Conservation (phyloP, 2,329 filamentous ascomycete species). For the Thielaviopsis euricoi region DNA sequence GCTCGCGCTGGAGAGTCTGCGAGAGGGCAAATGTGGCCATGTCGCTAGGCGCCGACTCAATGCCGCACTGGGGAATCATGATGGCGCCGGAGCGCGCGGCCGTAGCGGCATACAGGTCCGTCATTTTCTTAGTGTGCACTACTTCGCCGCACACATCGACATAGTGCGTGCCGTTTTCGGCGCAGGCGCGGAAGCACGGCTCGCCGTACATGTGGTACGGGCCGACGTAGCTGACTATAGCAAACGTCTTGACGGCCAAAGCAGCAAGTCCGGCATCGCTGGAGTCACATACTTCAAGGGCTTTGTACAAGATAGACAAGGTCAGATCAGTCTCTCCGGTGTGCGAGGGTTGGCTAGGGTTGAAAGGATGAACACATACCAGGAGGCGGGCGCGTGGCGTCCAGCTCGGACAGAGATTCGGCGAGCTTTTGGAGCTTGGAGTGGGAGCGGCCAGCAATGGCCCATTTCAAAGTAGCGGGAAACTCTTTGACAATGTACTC, state of each 20-base stretch:
- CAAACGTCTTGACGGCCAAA: conserved; percentile 38
- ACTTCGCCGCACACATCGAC: conserved; percentile 46
- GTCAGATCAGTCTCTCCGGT: no score
- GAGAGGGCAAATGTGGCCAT: conserved; percentile 38
- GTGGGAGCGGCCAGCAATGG: conserved; percentile 66
- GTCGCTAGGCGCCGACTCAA: conserved; percentile 48
- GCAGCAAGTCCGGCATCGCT: conserved; percentile 26
- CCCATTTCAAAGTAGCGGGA: conserved; percentile 72
- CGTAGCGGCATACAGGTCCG: conserved; percentile 36
- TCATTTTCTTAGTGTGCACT: conserved; percentile 42
- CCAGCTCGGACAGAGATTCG: conserved; percentile 50
- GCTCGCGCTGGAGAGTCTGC: conserved; percentile 30
- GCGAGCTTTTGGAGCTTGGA: conserved; percentile 56
- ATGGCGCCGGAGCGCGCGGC: conserved; percentile 39
- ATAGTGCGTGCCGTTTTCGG: conserved; percentile 46
- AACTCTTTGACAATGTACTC: conserved; percentile 57
- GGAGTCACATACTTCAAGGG: conserved; percentile 35
- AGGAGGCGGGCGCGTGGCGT: conserved; percentile 48
- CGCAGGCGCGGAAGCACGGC: conserved; percentile 42
- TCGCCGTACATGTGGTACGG: conserved; percentile 42
- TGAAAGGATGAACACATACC: conserved; percentile 28
- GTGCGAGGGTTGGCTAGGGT: not conserved
- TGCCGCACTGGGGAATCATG: conserved; percentile 43
- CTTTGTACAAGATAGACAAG: conserved; percentile 21
- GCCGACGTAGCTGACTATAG: conserved; percentile 42